Conservation (phyloP, 495 filamentous ascomycete species). For the Glutinoglossum americanum region DNA sequence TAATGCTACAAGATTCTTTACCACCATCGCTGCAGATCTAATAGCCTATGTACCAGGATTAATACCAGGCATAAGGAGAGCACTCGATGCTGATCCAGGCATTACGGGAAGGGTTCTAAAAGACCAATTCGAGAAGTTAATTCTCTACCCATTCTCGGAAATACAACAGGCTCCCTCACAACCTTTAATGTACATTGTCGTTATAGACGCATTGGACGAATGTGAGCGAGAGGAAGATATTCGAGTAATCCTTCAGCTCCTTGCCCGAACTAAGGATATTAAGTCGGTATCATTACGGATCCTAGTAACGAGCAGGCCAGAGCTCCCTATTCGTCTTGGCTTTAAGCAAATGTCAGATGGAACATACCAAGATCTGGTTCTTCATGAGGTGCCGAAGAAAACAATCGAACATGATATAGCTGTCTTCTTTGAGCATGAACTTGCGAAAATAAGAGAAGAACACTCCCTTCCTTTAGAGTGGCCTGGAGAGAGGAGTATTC, state of each 20-base stretch:
- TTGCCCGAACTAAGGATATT: background rate
- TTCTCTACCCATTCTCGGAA: constrained; percentile 7
- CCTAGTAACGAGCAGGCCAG: constrained; percentile 8
- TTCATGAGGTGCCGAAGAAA: too few relatives aligned
- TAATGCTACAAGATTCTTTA: too few relatives aligned
- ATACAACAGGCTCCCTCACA: too few relatives aligned
- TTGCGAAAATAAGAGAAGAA: too few relatives aligned
- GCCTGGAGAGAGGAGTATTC: too few relatives aligned
- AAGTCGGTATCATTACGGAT: constrained; percentile 5
- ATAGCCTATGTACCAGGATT: background rate
- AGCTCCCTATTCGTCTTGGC: constrained; percentile 1
- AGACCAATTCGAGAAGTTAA: too few relatives aligned
- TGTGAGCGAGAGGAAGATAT: too few relatives aligned
- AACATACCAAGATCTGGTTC: too few relatives aligned
- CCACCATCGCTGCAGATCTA: background rate
- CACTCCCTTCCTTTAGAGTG: too few relatives aligned
- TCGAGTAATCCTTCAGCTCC: constrained; percentile 9
- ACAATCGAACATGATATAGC: too few relatives aligned
- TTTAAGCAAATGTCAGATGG: background rate
- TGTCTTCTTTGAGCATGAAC: too few relatives aligned
- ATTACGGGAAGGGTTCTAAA: constrained; percentile 4
- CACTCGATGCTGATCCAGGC: background rate
- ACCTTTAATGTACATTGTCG: background rate
- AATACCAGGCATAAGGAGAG: constrained; percentile 1
- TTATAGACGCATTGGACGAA: constrained; percentile 12